These are phyloP conservation scores for Debaryomycetaceae sp. DNA, from an alignment of 1,139 yeast species.

Conservation along the genomic window DNA sequence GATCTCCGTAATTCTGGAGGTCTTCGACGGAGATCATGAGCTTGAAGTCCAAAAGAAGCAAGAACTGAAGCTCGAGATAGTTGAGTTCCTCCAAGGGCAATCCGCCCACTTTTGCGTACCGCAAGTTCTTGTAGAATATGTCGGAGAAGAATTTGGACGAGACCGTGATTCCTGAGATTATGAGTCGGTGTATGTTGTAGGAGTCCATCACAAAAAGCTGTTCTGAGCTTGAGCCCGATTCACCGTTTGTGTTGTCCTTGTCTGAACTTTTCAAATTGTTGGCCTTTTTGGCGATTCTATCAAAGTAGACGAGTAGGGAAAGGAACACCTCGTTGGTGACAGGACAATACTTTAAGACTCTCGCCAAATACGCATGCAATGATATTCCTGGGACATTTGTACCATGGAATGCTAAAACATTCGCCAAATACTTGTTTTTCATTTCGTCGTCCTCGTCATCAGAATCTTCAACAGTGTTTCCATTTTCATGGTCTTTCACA, in stretches of 20 bases:
- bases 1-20: slow-evolving; percentile 84
- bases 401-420: slow-evolving; percentile 90
- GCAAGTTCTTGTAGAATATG: slow-evolving; percentile 89
- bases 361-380: slow-evolving; percentile 79
- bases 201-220: slow-evolving; percentile 93
- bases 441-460: slow-evolving; percentile 43
- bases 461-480: slow-evolving; percentile 15
- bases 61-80: slow-evolving; percentile 85
- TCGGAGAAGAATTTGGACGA: slow-evolving; percentile 94
- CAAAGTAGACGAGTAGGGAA: slow-evolving; percentile 87
- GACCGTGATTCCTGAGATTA: slow-evolving; percentile 95
- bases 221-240: slow-evolving; percentile 20
- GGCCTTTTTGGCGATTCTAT: slow-evolving; percentile 87
- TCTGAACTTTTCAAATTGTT: slow-evolving; percentile 40
- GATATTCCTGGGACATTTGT: slow-evolving; percentile 93
- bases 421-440: slow-evolving; percentile 59
- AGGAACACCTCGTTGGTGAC: slow-evolving; percentile 95
- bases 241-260: slow-evolving; percentile 8
- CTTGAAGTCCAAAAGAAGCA: slow-evolving; percentile 79
- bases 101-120: slow-evolving; percentile 98
- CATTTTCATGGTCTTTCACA: slow-evolving; percentile 9
- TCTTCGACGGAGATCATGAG: slow-evolving; percentile 88
- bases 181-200: slow-evolving; percentile 88
- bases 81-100: slow-evolving; percentile 90
- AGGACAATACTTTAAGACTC: slow-evolving; percentile 95